Percentiles rank a stretch among this genome's conserved stretches.
Conservation (phyloP, 148 eudicot genomes). For the Suaeda aralocaspica region DNA sequence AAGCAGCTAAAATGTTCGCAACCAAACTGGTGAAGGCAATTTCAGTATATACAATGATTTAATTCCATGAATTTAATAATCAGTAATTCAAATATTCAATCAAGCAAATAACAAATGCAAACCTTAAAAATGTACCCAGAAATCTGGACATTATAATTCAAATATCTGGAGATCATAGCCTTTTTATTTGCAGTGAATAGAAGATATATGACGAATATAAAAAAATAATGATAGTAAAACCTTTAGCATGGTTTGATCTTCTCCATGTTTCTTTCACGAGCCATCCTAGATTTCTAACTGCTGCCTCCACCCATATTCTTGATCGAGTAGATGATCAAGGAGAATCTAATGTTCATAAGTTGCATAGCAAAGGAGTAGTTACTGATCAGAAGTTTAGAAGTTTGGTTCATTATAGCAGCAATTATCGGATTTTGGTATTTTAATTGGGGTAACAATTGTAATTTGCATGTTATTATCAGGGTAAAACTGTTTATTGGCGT, state of each 20-base stretch:
- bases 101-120: background rate
- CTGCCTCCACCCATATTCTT: slow-evolving; percentile 65
- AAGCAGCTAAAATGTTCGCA: too few relatives aligned
- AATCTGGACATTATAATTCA: background rate
- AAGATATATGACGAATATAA: too few relatives aligned
- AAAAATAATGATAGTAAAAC: slow-evolving; percentile 20
- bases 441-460: too few relatives aligned
- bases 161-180: background rate
- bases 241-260: slow-evolving; percentile 42
- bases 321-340: slow-evolving; percentile 7
- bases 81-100: background rate
- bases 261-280: slow-evolving; percentile 67
- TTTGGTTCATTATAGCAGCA: too few relatives aligned
- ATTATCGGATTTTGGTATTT: too few relatives aligned
- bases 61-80: background rate
- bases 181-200: background rate
- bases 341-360: slow-evolving; percentile 12
- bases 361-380: background rate
- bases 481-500: too few relatives aligned
- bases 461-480: too few relatives aligned
- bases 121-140: background rate
- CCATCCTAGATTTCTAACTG: slow-evolving; percentile 68
- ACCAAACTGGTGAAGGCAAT: too few relatives aligned
- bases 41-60: background rate
- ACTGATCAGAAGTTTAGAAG: too few relatives aligned